phyloP scores from a whole-genome alignment of 441 rosid genomes.

The Pelargonium citronellum region DNA sequence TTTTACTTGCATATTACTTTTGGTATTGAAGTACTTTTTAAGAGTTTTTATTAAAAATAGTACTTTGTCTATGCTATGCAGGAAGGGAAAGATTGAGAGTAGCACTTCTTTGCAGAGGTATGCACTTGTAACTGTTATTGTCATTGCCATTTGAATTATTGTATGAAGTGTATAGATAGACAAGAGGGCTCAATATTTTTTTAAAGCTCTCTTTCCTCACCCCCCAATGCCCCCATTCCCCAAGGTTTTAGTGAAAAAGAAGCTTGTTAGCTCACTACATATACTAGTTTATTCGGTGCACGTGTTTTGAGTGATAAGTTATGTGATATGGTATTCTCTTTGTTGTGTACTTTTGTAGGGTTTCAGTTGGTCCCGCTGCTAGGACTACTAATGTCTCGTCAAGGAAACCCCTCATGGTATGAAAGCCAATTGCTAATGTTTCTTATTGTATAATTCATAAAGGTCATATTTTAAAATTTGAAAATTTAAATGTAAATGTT shows the following conservation, averaged over 20 bases:
- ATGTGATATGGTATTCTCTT: constrained; percentile 14
- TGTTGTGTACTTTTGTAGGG: constrained; percentile 34
- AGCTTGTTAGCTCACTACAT: background rate
- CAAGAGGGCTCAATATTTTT: background rate
- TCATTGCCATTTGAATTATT: constrained; percentile 1
- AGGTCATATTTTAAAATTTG: too few relatives aligned
- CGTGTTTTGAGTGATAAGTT: background rate
- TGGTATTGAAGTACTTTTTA: background rate
- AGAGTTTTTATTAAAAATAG: constrained; percentile 6
- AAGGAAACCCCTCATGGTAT: constrained; percentile 47
- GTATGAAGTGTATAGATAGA: background rate
- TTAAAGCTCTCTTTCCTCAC: background rate
- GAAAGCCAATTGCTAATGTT: constrained; percentile 10
- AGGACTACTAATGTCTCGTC: constrained; percentile 32
- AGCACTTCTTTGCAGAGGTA: constrained; percentile 38
- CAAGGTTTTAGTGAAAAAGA: too few relatives aligned
- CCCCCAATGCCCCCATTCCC: too few relatives aligned
- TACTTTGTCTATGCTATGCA: constrained; percentile 26
- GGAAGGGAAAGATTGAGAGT: constrained; percentile 42
- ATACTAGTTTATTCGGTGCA: background rate
- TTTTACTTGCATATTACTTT: background rate
- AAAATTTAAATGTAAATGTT: too few relatives aligned
- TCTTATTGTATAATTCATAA: too few relatives aligned
- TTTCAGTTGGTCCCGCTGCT: constrained; percentile 33
- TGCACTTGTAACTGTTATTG: constrained; percentile 14